A percentile compares a stretch with the other conserved stretches of the same genome.
These are phyloP conservation scores for Amorphotheca resinae DNA, from an alignment of 495 filamentous ascomycete species.

Conservation along the genomic window DNA sequence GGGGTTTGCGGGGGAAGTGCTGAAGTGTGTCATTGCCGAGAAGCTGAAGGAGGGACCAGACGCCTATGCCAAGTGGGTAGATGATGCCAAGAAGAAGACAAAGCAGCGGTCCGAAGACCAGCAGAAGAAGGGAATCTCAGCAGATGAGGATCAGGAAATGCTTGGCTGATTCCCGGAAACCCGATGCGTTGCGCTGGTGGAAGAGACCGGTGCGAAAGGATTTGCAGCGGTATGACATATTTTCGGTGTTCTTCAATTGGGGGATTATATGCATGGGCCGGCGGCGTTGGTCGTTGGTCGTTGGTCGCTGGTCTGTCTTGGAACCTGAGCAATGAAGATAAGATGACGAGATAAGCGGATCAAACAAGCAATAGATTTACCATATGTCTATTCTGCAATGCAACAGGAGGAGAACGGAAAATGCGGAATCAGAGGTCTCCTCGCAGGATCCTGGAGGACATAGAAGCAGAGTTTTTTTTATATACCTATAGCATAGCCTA, in stretches of 20 bases:
- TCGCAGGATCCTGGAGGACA: too few species aligned
- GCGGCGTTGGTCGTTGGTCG: neutral
- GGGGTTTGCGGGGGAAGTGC: constrained; percentile 81
- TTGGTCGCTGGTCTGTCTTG: too few species aligned
- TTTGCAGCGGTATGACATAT: neutral
- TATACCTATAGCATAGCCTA: too few species aligned
- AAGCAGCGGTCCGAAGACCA: constrained; percentile 49
- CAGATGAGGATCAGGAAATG: constrained; percentile 19
- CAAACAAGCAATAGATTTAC: too few species aligned
- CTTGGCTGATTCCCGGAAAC: constrained; percentile 3
- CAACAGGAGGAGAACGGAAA: too few species aligned
- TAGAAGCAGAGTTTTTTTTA: too few species aligned
- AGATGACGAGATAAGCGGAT: too few species aligned
- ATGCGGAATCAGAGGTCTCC: too few species aligned
- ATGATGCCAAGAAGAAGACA: constrained; percentile 58
- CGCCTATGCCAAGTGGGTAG: constrained; percentile 69
- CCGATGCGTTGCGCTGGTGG: neutral
- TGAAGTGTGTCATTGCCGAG: constrained; percentile 65
- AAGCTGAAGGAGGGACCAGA: constrained; percentile 49
- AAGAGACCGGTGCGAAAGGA: neutral
- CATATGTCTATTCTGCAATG: too few species aligned
- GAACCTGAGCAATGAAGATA: too few species aligned
- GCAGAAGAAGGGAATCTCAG: constrained; percentile 11
- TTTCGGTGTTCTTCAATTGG: neutral
- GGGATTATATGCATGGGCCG: neutral